Conservation (phyloP, 2,329 filamentous ascomycete genomes). For the Microdochium nivale region DNA sequence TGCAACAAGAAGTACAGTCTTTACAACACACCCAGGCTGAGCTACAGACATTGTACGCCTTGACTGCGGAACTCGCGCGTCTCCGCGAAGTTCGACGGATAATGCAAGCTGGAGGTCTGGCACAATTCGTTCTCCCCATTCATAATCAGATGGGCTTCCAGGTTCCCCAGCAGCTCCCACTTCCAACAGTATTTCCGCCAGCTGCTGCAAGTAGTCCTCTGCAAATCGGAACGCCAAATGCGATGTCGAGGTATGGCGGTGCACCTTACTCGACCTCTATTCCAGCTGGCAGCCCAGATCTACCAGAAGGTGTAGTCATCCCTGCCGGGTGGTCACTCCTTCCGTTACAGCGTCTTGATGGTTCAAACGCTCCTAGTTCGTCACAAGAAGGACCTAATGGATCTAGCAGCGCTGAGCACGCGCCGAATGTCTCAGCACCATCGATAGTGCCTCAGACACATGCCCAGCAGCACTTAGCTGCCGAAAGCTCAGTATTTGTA, state of each 20-base stretch:
- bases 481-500: background rate
- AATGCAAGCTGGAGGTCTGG: slow-evolving; percentile 9
- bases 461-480: background rate
- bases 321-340: slow-evolving; percentile 58
- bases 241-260: slow-evolving; percentile 31
- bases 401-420: slow-evolving; percentile 5
- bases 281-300: slow-evolving; percentile 49
- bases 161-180: background rate
- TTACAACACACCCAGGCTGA: slow-evolving; percentile 60
- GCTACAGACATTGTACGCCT: slow-evolving; percentile 54
- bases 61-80: slow-evolving; percentile 60
- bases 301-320: slow-evolving; percentile 55
- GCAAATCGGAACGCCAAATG: background rate
- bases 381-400: slow-evolving; percentile 6
- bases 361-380: slow-evolving; percentile 13
- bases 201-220: background rate
- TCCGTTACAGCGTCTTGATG: slow-evolving; percentile 48
- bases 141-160: background rate
- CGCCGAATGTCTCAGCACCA: slow-evolving; percentile 3
- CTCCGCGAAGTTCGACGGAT: slow-evolving; percentile 45
- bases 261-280: slow-evolving; percentile 39
- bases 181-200: slow-evolving; percentile 4
- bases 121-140: slow-evolving; percentile 2
- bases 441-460: background rate
- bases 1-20: slow-evolving; percentile 57